These are phyloP conservation scores for Diaporthe batatas DNA, from an alignment of 2,329 filamentous ascomycete species.

Conservation along the genomic window DNA sequence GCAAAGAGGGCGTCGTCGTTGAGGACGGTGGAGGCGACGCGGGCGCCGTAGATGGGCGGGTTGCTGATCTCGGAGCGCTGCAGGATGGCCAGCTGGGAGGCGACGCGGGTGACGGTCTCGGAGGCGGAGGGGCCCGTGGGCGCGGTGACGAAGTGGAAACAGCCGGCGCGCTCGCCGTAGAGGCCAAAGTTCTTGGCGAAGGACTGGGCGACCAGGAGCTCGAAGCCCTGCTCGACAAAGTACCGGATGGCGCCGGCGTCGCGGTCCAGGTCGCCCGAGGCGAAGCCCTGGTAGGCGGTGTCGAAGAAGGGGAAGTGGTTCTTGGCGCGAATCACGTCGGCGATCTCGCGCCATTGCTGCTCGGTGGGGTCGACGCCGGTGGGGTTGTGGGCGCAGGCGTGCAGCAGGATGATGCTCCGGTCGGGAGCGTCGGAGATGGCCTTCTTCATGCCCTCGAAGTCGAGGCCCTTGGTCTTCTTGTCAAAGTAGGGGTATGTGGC, in stretches of 20 bases:
- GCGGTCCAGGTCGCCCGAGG: conserved; percentile 85
- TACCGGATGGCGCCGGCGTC: conserved; percentile 95
- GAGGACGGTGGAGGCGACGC: conserved; percentile 86
- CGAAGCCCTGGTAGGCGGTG: conserved; percentile 97
- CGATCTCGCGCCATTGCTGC: conserved; percentile 95
- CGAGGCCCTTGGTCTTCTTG: conserved; percentile 87
- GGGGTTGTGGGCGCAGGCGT: conserved; percentile 98
- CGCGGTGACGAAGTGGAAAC: conserved; percentile 91
- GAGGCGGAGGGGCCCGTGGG: conserved; percentile 76
- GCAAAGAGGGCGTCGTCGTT: conserved; percentile 86
- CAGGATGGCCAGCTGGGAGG: conserved; percentile 90
- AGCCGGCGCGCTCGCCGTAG: conserved; percentile 95
- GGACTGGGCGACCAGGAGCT: conserved; percentile 88
- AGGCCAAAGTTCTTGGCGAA: conserved; percentile 99
- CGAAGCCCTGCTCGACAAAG: conserved; percentile 93
- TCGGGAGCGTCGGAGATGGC: conserved; percentile 79
- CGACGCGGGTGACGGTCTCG: conserved; percentile 72
- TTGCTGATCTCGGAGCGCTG: conserved; percentile 99
- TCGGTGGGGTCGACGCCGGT: conserved; percentile 95
- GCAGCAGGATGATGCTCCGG: conserved; percentile 88
- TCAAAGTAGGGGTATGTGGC: conserved; percentile 95
- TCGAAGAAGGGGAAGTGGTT: conserved; percentile 98
- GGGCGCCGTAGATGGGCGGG: conserved; percentile 92
- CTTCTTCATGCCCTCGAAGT: conserved; percentile 89
- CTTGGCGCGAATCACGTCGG: conserved; percentile 79